Evolutionary conservation across 345 rosid species (phyloP).

Genomic region (Kernera saxatilis): DNA sequence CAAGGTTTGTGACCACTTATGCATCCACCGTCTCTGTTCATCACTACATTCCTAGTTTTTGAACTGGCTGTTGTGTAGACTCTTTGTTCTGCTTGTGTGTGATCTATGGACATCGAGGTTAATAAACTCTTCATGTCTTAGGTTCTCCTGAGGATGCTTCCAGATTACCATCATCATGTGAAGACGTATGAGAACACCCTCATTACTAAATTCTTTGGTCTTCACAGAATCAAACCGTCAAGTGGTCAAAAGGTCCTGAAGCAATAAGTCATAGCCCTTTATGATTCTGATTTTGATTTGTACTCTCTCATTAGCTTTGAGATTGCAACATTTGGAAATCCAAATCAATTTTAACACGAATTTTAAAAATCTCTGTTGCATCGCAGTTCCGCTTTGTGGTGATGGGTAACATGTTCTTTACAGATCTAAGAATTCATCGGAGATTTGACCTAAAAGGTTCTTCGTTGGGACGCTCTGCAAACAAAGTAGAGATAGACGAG

Average conservation of each 20-base stretch:
- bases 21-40: background rate
- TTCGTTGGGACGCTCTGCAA: conserved; percentile 82
- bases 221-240: conserved; percentile 96
- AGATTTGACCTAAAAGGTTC: conserved; percentile 98
- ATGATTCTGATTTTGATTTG: background rate
- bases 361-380: conserved; percentile 18
- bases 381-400: conserved; percentile 96
- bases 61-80: too few species aligned
- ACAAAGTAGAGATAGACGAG: conserved; percentile 91
- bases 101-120: background rate
- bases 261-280: background rate
- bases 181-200: conserved; percentile 87
- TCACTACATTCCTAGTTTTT: background rate
- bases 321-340: background rate
- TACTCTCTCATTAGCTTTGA: background rate
- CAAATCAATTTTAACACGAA: background rate
- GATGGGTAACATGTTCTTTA: conserved; percentile 99
- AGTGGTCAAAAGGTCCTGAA: conserved; percentile 89
- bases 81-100: background rate
- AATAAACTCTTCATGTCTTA: conserved; percentile 31
- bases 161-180: conserved; percentile 93
- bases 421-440: conserved; percentile 89
- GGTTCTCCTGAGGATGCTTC: conserved; percentile 98
- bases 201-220: conserved; percentile 96
- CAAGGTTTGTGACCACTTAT: conserved; percentile 48